phyloP scores from a whole-genome alignment of 2,329 filamentous ascomycete species.

The Aspergillus latus region DNA sequence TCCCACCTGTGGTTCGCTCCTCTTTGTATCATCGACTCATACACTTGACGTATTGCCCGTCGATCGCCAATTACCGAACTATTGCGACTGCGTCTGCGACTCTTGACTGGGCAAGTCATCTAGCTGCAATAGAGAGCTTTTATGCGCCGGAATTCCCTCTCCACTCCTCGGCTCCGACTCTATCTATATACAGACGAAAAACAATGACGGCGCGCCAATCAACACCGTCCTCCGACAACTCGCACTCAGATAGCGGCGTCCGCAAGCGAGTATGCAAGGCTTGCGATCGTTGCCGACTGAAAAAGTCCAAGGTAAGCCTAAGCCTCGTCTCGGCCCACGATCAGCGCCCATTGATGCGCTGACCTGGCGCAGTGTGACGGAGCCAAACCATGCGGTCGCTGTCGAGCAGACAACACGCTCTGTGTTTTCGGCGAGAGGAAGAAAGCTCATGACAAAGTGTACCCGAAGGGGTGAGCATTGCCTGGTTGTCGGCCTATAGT shows the following conservation, averaged over 20 bases:
- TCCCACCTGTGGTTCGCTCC: constrained; percentile 4
- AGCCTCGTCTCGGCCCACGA: not conserved
- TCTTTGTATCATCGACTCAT: constrained; percentile 21
- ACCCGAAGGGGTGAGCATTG: constrained; percentile 62
- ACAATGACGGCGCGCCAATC: constrained; percentile 43
- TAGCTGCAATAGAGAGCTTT: not conserved
- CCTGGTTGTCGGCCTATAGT: constrained; percentile 12
- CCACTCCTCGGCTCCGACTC: not conserved
- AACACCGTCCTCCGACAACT: constrained; percentile 41
- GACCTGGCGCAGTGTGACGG: constrained; percentile 56
- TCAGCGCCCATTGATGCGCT: constrained; percentile 25
- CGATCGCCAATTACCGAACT: constrained; percentile 8
- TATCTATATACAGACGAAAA: constrained; percentile 16
- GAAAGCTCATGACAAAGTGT: constrained; percentile 66
- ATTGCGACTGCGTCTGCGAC: constrained; percentile 13
- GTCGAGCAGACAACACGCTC: constrained; percentile 63
- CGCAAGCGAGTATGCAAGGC: constrained; percentile 66
- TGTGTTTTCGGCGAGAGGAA: constrained; percentile 66
- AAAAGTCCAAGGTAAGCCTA: constrained; percentile 61
- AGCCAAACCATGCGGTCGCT: constrained; percentile 60
- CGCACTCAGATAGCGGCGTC: constrained; percentile 48
- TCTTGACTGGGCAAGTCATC: not conserved
- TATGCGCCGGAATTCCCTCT: constrained; percentile 8
- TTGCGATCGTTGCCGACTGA: constrained; percentile 64
- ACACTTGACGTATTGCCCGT: constrained; percentile 16